A percentile compares a stretch with the other conserved stretches of the same genome.
phyloP scores from a whole-genome alignment of 768 basidiomycete genomes.

The Suillus ampliporus region DNA sequence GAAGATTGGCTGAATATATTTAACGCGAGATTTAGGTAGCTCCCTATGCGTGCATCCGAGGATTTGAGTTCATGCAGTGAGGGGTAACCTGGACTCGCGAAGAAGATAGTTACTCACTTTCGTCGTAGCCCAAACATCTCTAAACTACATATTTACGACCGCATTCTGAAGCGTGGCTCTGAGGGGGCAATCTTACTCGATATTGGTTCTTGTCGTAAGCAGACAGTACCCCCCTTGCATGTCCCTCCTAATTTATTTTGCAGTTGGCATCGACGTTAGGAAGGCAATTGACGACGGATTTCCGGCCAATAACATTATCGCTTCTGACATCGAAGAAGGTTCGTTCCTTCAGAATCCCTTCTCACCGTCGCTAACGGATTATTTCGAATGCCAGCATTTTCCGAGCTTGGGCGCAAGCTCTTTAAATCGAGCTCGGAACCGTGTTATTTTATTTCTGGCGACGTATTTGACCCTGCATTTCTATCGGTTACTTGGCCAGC shows the following conservation, averaged over 20 bases:
- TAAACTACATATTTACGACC: slow-evolving; percentile 2
- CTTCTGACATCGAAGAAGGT: slow-evolving; percentile 42
- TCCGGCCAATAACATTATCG: slow-evolving; percentile 38
- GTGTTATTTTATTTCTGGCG: slow-evolving; percentile 57
- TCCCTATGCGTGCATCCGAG: slow-evolving; percentile 3
- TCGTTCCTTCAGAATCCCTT: not conserved
- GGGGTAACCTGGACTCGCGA: not conserved
- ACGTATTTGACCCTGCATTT: slow-evolving; percentile 51
- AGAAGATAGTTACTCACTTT: not conserved
- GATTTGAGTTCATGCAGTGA: slow-evolving; percentile 4
- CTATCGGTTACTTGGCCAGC: slow-evolving; percentile 38
- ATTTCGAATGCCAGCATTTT: slow-evolving; percentile 47
- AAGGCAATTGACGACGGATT: slow-evolving; percentile 44
- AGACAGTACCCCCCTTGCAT: not conserved
- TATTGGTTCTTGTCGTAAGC: slow-evolving; percentile 45
- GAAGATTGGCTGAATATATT: not conserved
- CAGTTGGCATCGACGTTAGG: slow-evolving; percentile 40
- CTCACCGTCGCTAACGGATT: not conserved
- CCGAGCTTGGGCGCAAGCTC: slow-evolving; percentile 60
- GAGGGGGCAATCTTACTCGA: slow-evolving; percentile 44
- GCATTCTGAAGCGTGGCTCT: not conserved
- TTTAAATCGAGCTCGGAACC: slow-evolving; percentile 57
- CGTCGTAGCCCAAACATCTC: not conserved
- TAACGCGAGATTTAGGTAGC: not conserved
- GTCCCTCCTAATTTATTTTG: not conserved